Evolutionary conservation across 257 asterid genomes (phyloP), one percentile per base, ranked within the genome.

Genomic region (Mentha longifolia): DNA sequence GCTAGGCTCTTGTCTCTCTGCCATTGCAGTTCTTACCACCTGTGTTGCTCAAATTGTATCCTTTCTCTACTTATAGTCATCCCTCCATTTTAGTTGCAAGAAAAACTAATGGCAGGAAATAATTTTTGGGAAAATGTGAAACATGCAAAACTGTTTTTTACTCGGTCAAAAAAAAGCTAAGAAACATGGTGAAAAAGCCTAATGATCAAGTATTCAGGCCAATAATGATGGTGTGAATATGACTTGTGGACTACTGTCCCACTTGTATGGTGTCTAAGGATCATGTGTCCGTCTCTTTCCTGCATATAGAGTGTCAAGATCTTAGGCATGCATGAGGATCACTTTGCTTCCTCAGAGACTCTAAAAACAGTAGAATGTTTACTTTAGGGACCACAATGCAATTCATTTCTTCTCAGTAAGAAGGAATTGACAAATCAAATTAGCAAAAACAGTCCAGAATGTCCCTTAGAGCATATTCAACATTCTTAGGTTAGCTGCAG

Each of bases 41-140:
- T 92, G 98, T 74, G 84, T 92, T 75, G 95, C 97, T 39, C 98
- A 88, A 83, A 90, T 92, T 51, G 97, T 92, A 87, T 92, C 97
- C 97, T 89, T 87, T 67, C 66, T 19, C 66, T 67, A 42, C 16
- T 35, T 73, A 58, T 30, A 42, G 74, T 57, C 37, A 71, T n/a
- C 68, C 17, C 61, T 60, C 64, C 70, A 25, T 41, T 30, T 25
- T 57, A 47, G 51, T 43, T 4, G 19, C 25, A 20, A 47, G 51
- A 74, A 57, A 74, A 57, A 31, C 31, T 65, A 45, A 13, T 42
- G 25, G 37, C 65, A 47, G 46, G 49, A 6, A n/a, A n/a, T n/a
- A 61, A 68, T 25, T 67, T 7, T 4, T 64, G n/a, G 13, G 59
- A 72, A 7, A 71, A 57, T 64, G 51, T 57, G 59, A 64, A 65